Evolutionary conservation across 2,329 filamentous ascomycete species (phyloP), one percentile per base, ranked within the genome.

Genomic region (Shiraia bambusicola): DNA sequence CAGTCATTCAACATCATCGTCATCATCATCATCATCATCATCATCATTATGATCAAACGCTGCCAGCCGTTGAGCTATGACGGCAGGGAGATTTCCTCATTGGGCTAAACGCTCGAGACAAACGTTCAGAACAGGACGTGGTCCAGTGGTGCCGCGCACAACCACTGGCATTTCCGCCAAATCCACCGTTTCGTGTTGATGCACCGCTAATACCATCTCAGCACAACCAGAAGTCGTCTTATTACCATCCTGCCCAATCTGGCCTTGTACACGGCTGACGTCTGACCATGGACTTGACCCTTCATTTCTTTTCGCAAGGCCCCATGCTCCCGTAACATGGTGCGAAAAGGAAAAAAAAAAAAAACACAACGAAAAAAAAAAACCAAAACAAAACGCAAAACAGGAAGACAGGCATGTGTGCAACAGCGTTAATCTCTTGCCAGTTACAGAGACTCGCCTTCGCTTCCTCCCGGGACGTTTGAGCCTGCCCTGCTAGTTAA

Each of bases 401-500:
- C n/a, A 61, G 56, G 43, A 49, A 44, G 40, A 34, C 37, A 39
- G 36, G 54, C 43, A 56, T 61, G 59, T 46, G 59, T 63, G 62
- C 63, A 53, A 54, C 45, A 50, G 60, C 60, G 58, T 57, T 60
- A 60, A 64, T 65, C 61, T 66, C 56, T 50, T 42, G n/a, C n/a
- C n/a, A n/a, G n/a, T n/a, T n/a, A 50, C 47, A 54, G 52, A 53
- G 54, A 45, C 37, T 50, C 55, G 50, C 56, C 42, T 59, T 67
- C 64, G 65, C 65, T 68, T 67, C 56, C 54, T 68, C 64, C 65
- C 65, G 65, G 34, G 56, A 63, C 62, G 61, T 66, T 61, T 64
- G 61, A 61, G 58, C 63, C 59, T 66, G 57, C 52, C n/a, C n/a
- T n/a, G n/a, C n/a, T n/a, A n/a, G n/a, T n/a, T n/a, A n/a, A n/a